Evolutionary conservation across 78 protist genomes (phyloP).

Genomic region (Monosiga brevicollis): DNA sequence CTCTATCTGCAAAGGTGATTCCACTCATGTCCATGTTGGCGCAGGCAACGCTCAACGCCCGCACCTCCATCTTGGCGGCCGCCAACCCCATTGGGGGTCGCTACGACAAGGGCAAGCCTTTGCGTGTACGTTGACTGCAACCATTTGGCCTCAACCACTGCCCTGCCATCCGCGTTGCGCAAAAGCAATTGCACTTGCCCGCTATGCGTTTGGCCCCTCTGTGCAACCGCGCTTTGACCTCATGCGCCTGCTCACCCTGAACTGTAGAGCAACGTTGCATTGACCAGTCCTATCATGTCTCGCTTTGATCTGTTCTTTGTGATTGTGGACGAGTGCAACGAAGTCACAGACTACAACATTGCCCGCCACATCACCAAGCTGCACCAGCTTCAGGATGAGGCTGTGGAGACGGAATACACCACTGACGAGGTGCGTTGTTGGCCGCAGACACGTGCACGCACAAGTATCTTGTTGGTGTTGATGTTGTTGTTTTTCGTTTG

Average conservation of each 20-base stretch:
- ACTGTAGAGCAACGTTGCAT: conserved; percentile 77
- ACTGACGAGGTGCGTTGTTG: conserved; percentile 48
- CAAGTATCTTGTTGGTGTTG: background rate
- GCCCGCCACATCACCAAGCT: conserved; percentile 87
- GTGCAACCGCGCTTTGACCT: no score
- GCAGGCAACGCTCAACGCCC: conserved; percentile 94
- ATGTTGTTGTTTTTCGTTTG: background rate
- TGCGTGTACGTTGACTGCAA: conserved; percentile 7
- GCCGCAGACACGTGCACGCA: no score
- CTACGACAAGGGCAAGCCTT: conserved; percentile 55
- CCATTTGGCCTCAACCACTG: background rate
- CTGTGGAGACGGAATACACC: conserved; percentile 33
- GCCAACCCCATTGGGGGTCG: conserved; percentile 88
- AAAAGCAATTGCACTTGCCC: no score
- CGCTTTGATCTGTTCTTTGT: conserved; percentile 98
- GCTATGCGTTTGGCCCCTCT: no score
- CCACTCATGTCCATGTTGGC: no score
- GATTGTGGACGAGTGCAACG: conserved; percentile 83
- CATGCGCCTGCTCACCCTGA: no score
- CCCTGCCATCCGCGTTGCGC: no score
- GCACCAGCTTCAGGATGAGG: conserved; percentile 53
- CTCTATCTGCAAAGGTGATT: no score
- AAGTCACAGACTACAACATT: conserved; percentile 68
- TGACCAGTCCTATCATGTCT: conserved; percentile 94
- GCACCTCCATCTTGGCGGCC: conserved; percentile 93